These are phyloP conservation scores for Candida loeiensis DNA, from an alignment of 805 yeast species.

Conservation along the genomic window DNA sequence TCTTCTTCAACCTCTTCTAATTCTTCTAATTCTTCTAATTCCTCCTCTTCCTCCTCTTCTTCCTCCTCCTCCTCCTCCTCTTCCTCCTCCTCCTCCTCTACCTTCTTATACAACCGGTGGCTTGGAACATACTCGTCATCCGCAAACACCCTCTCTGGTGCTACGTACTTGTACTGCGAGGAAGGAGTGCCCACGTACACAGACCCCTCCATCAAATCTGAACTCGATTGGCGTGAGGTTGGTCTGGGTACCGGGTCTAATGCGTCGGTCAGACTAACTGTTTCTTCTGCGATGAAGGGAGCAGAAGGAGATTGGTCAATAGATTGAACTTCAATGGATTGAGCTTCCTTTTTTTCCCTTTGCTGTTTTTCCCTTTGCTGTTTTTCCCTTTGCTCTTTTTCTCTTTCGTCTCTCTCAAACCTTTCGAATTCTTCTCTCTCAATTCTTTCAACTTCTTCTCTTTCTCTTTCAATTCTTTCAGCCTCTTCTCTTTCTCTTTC, in stretches of 20 bases:
- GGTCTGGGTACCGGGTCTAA: too few relatives aligned
- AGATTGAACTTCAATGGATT: too few relatives aligned
- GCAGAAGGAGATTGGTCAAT: too few relatives aligned
- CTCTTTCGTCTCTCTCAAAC: too few relatives aligned
- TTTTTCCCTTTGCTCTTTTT: too few relatives aligned
- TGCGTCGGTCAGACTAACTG: too few relatives aligned
- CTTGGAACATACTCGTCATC: slow-evolving; percentile 28
- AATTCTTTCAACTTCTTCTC: background rate
- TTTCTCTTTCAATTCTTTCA: background rate
- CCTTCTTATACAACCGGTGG: slow-evolving; percentile 17
- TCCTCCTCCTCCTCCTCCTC: slow-evolving; percentile 9
- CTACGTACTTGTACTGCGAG: background rate
- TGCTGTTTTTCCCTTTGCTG: background rate
- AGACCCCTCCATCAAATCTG: too few relatives aligned
- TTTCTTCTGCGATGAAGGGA: too few relatives aligned
- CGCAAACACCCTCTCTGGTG: slow-evolving; percentile 20
- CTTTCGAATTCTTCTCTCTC: background rate
- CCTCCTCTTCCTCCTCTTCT: slow-evolving; percentile 6
- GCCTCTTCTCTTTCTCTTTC: background rate
- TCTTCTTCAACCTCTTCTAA: slow-evolving; percentile 13
- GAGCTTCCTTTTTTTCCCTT: too few relatives aligned
- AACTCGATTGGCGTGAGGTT: too few relatives aligned
- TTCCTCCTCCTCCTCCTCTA: slow-evolving; percentile 4
- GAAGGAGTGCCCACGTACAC: background rate
- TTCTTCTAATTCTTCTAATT: slow-evolving; percentile 11